Base-by-base conservation (phyloP, 768 basidiomycete genomes). In the Tricholoma flavovirens region DNA sequence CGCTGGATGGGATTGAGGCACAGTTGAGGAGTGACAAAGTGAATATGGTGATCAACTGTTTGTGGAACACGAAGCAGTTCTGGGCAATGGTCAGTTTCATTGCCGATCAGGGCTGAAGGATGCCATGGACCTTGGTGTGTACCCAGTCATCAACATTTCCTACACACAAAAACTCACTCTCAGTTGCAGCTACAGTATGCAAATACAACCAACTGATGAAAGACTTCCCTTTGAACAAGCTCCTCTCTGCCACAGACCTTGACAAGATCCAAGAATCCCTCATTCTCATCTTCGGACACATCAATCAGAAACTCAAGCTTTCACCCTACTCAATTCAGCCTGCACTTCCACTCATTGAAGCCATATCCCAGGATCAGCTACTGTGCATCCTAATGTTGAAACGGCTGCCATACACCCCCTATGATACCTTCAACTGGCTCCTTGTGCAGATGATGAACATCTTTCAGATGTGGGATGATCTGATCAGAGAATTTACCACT, bases 181-280 rank as follows among this genome's bases (percentile, higher is more conserved):
- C 45, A 21, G 11, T 14, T 11, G 11, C 24, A 14, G 58, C 53
- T 19, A 5, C 61, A 91, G 96, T 98, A 11, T 93, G 94, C 78
- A 98, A 97, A 70, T 95, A 98, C 76, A 98, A 98, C 65, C 87
- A 90, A 59, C 79, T 98, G 55, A 98, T 98, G 97, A 97, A 96
- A 73, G 96, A 99, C 66, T 98, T 98, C 64, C 95, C 96, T 0
- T 77, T 99, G 24, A 97, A 99, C 67, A 94, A 98, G 66, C 84
- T 98, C n/a, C 81, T 99, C 24, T 92, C 95, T 8, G 93, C 97
- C 0, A 97, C 97, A 2, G 96, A 98, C 70, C 83, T 98, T 2
- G 88, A 90, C 68, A 97, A 95, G 75, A 87, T 98, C 38, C 88
- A 96, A 67, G 93, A 97, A 70, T 86, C 91, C 4, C 76, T 98